Percentiles rank a stretch among this genome's conserved stretches.
These are phyloP conservation scores for Fusarium transvaalense DNA, from an alignment of 2,329 filamentous ascomycete species.

Conservation along the genomic window DNA sequence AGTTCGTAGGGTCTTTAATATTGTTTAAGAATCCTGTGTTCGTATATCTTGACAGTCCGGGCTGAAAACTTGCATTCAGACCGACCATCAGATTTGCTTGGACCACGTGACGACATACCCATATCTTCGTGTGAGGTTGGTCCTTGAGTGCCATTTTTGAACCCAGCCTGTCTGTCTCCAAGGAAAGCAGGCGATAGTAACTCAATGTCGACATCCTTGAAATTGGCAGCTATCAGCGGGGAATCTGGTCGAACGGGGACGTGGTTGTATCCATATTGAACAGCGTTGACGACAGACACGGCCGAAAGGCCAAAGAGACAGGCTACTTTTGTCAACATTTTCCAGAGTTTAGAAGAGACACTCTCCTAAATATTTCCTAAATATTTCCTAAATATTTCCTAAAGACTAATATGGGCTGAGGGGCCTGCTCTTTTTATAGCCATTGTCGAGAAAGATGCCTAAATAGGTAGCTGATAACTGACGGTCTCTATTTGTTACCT, in stretches of 20 bases:
- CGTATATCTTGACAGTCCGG: too few relatives aligned
- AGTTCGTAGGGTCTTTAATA: not conserved
- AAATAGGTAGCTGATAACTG: constrained; percentile 4
- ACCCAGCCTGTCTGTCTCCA: constrained; percentile 6
- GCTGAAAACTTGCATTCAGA: too few relatives aligned
- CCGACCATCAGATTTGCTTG: fast-evolving
- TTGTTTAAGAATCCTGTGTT: too few relatives aligned
- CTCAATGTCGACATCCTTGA: constrained; percentile 32
- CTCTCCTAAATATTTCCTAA: not conserved
- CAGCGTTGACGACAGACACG: constrained; percentile 17
- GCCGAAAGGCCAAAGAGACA: constrained; percentile 13
- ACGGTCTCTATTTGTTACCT: constrained; percentile 32
- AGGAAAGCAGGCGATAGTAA: constrained; percentile 27
- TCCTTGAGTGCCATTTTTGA: constrained; percentile 33
- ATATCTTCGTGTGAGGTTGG: constrained; percentile 35
- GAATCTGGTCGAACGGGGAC: constrained; percentile 15
- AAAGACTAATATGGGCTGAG: fast-evolving
- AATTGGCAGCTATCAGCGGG: constrained; percentile 29
- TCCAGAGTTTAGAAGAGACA: too few relatives aligned
- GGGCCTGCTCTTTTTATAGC: constrained; percentile 18
- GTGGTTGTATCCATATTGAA: constrained; percentile 37
- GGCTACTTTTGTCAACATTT: constrained; percentile 6
- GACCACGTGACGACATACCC: not conserved
- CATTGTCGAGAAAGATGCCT: not conserved
- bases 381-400: not conserved